Evolutionary conservation across 78 protist species (phyloP).

Genomic region (Kipferlia bialata): DNA sequence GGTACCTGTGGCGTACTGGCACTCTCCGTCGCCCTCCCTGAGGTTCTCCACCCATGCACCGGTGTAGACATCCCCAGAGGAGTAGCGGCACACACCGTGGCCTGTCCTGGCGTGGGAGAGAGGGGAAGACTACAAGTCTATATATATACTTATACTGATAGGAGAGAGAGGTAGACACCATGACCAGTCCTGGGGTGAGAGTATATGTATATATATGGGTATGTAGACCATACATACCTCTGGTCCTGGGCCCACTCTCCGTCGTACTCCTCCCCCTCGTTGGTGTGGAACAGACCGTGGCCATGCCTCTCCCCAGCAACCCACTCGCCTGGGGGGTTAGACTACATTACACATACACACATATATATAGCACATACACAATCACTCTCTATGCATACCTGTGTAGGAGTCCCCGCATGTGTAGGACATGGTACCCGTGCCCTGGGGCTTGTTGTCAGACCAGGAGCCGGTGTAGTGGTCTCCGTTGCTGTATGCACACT

Average conservation of each 20-base stretch:
- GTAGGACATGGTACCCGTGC: neutral
- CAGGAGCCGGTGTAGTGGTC: neutral
- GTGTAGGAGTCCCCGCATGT: neutral
- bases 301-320: too few relatives aligned
- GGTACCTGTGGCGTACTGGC: too few relatives aligned
- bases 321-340: too few relatives aligned
- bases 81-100: neutral
- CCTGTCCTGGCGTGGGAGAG: neutral
- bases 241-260: neutral
- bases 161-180: too few relatives aligned
- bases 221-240: too few relatives aligned
- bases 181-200: too few relatives aligned
- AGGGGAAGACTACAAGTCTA: too few relatives aligned
- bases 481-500: neutral
- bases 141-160: too few relatives aligned
- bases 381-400: too few relatives aligned
- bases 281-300: neutral
- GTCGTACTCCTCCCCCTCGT: conserved; percentile 3
- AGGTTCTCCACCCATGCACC: neutral
- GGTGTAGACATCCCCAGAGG: neutral
- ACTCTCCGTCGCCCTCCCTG: neutral
- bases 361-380: too few relatives aligned
- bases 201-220: too few relatives aligned
- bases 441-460: neutral
- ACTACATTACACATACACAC: too few relatives aligned